Conservation (phyloP, 305 asterid species). For the Striga hermonthica region DNA sequence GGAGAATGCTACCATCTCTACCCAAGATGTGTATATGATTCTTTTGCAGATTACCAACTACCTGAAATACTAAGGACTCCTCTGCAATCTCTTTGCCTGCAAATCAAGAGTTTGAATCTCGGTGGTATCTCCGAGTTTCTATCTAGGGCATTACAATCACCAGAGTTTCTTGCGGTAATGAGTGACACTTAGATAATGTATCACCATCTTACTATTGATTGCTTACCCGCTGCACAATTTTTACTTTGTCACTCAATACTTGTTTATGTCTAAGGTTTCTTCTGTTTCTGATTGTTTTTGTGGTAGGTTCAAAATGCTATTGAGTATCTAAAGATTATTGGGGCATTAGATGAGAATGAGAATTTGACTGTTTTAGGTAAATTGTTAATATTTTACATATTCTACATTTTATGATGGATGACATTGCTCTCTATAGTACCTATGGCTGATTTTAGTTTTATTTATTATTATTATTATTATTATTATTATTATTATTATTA, state of each 20-base stretch:
- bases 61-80: conserved; percentile 98
- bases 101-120: conserved; percentile 86
- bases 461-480: no score
- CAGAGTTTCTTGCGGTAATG: conserved; percentile 86
- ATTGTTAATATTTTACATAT: conserved; percentile 24
- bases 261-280: conserved; percentile 20
- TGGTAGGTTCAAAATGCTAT: conserved; percentile 90
- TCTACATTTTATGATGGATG: conserved; percentile 29
- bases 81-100: conserved; percentile 92
- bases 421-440: conserved; percentile 29
- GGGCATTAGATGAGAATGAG: conserved; percentile 90
- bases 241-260: conserved; percentile 23
- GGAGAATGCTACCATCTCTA: conserved; percentile 95
- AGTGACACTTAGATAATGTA: conserved; percentile 28
- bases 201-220: conserved; percentile 25
- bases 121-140: conserved; percentile 86
- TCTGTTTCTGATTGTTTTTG: conserved; percentile 23
- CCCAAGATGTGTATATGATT: conserved; percentile 81
- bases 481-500: no score
- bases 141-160: conserved; percentile 89
- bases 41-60: conserved; percentile 79
- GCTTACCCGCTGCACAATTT: not conserved
- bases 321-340: conserved; percentile 80
- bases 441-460: conserved; percentile 32
- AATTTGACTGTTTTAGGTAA: conserved; percentile 81